Percentiles rank a stretch among this genome's conserved stretches.
Conservation (phyloP, 352 stramenopile species). For the Globisporangium okanoganense region DNA sequence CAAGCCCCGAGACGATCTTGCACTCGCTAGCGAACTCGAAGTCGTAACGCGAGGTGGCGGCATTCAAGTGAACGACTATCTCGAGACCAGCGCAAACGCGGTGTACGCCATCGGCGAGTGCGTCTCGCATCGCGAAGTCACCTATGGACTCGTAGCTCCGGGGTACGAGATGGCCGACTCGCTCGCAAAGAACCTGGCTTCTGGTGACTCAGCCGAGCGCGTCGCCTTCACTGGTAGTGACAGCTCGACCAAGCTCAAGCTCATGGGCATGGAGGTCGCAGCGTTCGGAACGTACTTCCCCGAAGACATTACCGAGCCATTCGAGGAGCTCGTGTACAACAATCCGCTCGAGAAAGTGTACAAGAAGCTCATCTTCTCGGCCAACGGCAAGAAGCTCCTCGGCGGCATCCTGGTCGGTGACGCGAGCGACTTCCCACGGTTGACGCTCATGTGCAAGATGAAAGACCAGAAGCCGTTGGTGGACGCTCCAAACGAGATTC, state of each 20-base stretch:
- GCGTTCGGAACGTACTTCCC: slow-evolving; percentile 86
- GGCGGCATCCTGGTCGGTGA: slow-evolving; percentile 91
- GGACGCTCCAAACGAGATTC: slow-evolving; percentile 49
- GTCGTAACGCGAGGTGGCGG: slow-evolving; percentile 71
- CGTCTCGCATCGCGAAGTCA: slow-evolving; percentile 87
- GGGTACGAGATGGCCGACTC: slow-evolving; percentile 91
- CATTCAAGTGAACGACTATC: slow-evolving; percentile 88
- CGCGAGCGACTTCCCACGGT: slow-evolving; percentile 84
- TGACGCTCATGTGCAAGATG: slow-evolving; percentile 59
- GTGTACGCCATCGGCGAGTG: slow-evolving; percentile 92
- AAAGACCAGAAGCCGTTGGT: slow-evolving; percentile 49
- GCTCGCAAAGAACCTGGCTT: slow-evolving; percentile 77
- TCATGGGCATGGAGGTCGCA: slow-evolving; percentile 92
- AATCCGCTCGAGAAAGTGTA: slow-evolving; percentile 88
- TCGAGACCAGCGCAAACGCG: slow-evolving; percentile 64
- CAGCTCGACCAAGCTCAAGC: slow-evolving; percentile 92
- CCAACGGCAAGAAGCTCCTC: slow-evolving; percentile 60
- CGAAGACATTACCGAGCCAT: slow-evolving; percentile 72
- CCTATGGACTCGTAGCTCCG: slow-evolving; percentile 91
- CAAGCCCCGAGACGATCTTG: slow-evolving; percentile 89
- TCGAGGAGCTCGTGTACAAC: slow-evolving; percentile 82
- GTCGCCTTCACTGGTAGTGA: slow-evolving; percentile 81
- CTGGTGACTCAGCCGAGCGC: slow-evolving; percentile 16
- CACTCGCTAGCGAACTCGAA: slow-evolving; percentile 49
- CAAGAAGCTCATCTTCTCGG: slow-evolving; percentile 93